Percentiles rank a stretch among this genome's conserved stretches.
phyloP scores from a whole-genome alignment of 768 basidiomycete species.

The Termitomyces sp. region DNA sequence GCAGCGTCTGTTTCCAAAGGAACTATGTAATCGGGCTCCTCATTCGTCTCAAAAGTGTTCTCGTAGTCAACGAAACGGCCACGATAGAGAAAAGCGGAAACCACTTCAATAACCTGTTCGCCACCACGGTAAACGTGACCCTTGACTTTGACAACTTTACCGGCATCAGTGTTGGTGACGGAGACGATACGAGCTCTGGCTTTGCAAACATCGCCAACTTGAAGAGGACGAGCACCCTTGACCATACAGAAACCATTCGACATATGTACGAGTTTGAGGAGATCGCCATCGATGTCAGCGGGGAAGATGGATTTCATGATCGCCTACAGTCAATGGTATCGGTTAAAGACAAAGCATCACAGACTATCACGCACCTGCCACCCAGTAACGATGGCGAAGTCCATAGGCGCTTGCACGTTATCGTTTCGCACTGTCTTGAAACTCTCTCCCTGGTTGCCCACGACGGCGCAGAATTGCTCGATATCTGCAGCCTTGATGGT shows the following conservation, averaged over 20 bases:
- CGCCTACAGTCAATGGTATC: conserved; percentile 46
- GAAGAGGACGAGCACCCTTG: conserved; percentile 67
- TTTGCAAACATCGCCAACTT: conserved; percentile 85
- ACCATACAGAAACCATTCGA: conserved; percentile 95
- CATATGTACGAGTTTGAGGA: conserved; percentile 93
- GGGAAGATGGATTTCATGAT: conserved; percentile 99
- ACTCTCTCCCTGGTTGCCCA: conserved; percentile 88
- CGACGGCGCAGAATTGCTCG: conserved; percentile 86
- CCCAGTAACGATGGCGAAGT: conserved; percentile 96
- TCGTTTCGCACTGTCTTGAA: conserved; percentile 77
- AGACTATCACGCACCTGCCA: conserved; percentile 73
- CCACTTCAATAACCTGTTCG: conserved; percentile 85
- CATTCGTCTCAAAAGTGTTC: conserved; percentile 91
- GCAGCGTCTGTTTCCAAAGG: conserved; percentile 67
- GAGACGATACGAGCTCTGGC: conserved; percentile 86
- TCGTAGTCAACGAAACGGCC: conserved; percentile 90
- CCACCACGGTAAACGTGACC: conserved; percentile 75
- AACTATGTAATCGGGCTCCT: conserved; percentile 86
- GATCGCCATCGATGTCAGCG: conserved; percentile 81
- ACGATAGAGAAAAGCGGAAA: conserved; percentile 95
- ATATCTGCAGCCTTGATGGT: conserved; percentile 70
- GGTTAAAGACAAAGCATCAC: conserved; percentile 3
- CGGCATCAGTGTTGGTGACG: conserved; percentile 84
- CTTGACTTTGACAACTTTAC: conserved; percentile 90
- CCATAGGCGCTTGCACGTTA: conserved; percentile 88